Percentiles rank a stretch among this genome's conserved stretches.
phyloP scores from a whole-genome alignment of 371 early-diverging fungal species.

The Mycotypha africana region DNA sequence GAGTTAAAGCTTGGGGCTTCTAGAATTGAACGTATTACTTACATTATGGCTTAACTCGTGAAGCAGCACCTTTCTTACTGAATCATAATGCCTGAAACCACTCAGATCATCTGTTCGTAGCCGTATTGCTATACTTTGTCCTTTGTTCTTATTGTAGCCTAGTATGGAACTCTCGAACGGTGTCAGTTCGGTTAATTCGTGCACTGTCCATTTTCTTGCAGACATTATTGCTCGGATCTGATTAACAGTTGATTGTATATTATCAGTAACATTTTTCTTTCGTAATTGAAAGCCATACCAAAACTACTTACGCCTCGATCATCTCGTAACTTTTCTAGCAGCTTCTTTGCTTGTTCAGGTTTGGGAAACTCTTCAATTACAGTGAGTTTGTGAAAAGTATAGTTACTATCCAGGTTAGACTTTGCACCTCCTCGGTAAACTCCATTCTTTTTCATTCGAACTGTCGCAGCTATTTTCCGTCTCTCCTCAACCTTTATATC shows the following conservation, averaged over 20 bases:
- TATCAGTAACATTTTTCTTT: too few species aligned
- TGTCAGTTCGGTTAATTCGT: conserved; percentile 73
- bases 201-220: conserved; percentile 71
- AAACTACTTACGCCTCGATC: conserved; percentile 56
- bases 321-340: conserved; percentile 64
- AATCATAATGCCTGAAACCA: conserved; percentile 81
- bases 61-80: conserved; percentile 70
- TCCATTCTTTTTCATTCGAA: conserved; percentile 3
- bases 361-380: conserved; percentile 61
- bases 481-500: conserved; percentile 26
- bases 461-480: conserved; percentile 3
- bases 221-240: conserved; percentile 74
- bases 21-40: background rate
- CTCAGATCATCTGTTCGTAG: conserved; percentile 80
- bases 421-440: background rate
- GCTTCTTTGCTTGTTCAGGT: conserved; percentile 51
- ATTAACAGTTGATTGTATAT: too few species aligned
- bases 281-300: background rate
- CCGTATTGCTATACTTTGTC: conserved; percentile 78
- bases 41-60: conserved; percentile 90
- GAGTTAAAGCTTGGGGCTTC: background rate
- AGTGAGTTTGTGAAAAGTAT: conserved; percentile 65
- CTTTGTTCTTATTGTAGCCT: conserved; percentile 85
- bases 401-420: conserved; percentile 29
- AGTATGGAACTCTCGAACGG: conserved; percentile 75